Conservation (phyloP, 768 basidiomycete species). For the Dentipellis sp. region DNA sequence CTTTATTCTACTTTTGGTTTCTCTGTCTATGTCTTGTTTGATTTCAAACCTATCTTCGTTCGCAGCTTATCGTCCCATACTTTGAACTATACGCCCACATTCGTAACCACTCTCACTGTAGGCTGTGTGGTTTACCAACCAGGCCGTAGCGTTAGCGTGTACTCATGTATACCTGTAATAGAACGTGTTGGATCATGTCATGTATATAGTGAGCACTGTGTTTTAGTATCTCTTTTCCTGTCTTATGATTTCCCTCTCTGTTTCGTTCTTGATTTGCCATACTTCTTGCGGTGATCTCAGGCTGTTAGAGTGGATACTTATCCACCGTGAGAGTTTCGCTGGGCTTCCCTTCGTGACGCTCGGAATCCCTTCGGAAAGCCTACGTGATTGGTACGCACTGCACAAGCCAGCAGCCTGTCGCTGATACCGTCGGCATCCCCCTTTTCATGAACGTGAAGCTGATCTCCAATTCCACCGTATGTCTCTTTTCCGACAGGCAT, state of each 20-base stretch:
- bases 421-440: no score
- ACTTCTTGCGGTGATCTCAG: neutral
- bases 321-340: no score
- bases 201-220: neutral
- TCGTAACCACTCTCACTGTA: constrained; percentile 2
- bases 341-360: no score
- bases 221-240: neutral
- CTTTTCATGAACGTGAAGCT: no score
- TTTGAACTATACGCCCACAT: constrained; percentile 1
- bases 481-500: no score
- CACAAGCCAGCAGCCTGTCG: no score
- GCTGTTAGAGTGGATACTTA: neutral
- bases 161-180: neutral
- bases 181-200: neutral
- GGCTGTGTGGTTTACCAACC: neutral
- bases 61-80: neutral
- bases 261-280: neutral
- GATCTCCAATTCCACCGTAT: no score
- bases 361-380: no score
- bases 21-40: neutral
- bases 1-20: neutral
- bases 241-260: neutral
- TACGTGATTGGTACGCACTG: no score
- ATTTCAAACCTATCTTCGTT: neutral
- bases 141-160: neutral